A percentile compares a stretch with the other conserved stretches of the same genome.
Conservation (phyloP, 2,329 filamentous ascomycete genomes). For the Trichophyton verrucosum region DNA sequence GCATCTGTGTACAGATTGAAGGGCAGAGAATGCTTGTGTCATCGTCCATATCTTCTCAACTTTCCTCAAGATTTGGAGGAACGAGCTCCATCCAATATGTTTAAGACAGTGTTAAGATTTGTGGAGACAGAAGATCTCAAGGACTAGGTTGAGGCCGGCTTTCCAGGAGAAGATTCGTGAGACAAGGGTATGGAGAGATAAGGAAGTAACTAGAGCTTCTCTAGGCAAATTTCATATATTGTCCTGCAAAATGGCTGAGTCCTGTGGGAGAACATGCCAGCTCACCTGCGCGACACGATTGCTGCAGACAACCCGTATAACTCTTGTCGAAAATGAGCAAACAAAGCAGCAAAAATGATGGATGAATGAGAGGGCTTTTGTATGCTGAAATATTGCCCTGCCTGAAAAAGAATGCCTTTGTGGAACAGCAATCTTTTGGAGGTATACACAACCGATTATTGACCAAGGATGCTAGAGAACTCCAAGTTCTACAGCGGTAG, state of each 20-base stretch:
- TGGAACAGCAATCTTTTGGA: constrained; percentile 22
- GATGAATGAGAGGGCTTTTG: constrained; percentile 8
- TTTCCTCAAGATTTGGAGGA: neutral
- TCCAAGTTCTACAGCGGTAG: constrained; percentile 19
- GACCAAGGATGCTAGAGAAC: constrained; percentile 17
- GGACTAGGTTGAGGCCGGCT: neutral
- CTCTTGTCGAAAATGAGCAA: constrained; percentile 15
- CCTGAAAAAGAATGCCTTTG: constrained; percentile 18
- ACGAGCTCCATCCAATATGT: constrained; percentile 10
- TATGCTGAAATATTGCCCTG: constrained; percentile 13
- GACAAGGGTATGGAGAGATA: constrained; percentile 15
- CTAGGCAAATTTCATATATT: constrained; percentile 9
- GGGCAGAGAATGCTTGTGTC: neutral
- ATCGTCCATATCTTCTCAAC: constrained; percentile 4
- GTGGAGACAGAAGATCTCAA: constrained; percentile 10
- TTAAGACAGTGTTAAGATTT: constrained; percentile 9
- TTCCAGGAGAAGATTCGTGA: constrained; percentile 15
- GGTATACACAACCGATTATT: constrained; percentile 21
- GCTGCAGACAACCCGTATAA: constrained; percentile 19
- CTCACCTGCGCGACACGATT: constrained; percentile 19
- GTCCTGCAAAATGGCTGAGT: constrained; percentile 8
- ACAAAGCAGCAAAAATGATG: constrained; percentile 12
- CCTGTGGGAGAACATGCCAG: constrained; percentile 13
- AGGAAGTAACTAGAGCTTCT: constrained; percentile 8
- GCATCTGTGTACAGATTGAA: constrained; percentile 1